Conservation (phyloP, 176 grass and related monocot genomes). For the Oryza longistaminata region DNA sequence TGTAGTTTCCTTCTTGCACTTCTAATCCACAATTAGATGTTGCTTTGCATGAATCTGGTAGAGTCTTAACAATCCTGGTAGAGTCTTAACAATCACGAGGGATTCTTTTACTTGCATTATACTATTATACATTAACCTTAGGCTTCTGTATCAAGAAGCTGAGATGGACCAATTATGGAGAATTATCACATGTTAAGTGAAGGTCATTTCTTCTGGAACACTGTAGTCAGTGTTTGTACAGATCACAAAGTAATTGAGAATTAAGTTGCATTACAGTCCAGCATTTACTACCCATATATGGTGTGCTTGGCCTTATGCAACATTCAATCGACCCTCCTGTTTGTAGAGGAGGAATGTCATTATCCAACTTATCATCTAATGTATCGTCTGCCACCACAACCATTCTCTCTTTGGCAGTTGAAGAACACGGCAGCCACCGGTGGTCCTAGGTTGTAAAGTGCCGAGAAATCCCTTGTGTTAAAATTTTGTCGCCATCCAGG, state of each 20-base stretch:
- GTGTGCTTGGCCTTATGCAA: slow-evolving; percentile 24
- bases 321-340: slow-evolving; percentile 19
- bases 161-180: neutral
- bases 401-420: slow-evolving; percentile 98
- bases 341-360: slow-evolving; percentile 26
- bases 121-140: slow-evolving; percentile 17
- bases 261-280: slow-evolving; percentile 14
- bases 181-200: slow-evolving; percentile 35
- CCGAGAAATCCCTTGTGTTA: slow-evolving; percentile 90
- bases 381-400: slow-evolving; percentile 89
- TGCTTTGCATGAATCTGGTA: neutral
- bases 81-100: slow-evolving; percentile 1
- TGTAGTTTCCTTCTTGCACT: slow-evolving; percentile 1
- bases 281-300: slow-evolving; percentile 15
- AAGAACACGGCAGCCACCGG: slow-evolving; percentile 87
- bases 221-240: slow-evolving; percentile 45
- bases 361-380: slow-evolving; percentile 47
- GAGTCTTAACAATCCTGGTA: neutral
- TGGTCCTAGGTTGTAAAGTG: slow-evolving; percentile 79
- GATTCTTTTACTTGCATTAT: neutral
- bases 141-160: slow-evolving; percentile 9
- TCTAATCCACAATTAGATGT: neutral
- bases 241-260: slow-evolving; percentile 16
- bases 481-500: slow-evolving; percentile 97
- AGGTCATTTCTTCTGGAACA: slow-evolving; percentile 32